Conservation (phyloP, 495 filamentous ascomycete species). For the Penicillium mononematosum region DNA sequence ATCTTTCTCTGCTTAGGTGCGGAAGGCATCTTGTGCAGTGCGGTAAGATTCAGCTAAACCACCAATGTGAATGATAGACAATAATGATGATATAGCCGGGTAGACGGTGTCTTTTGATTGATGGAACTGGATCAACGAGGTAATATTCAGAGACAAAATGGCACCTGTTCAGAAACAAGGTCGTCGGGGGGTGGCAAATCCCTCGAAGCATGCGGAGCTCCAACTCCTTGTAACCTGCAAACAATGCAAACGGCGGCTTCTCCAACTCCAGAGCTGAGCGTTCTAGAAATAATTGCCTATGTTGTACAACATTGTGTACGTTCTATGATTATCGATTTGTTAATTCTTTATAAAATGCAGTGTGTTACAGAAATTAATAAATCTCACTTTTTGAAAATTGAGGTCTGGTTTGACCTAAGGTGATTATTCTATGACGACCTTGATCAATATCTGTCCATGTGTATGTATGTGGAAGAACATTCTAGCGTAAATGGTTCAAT, state of each 20-base stretch:
- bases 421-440: neutral
- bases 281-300: neutral
- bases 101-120: neutral
- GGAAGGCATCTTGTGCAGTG: slow-evolving; percentile 61
- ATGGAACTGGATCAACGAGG: slow-evolving; percentile 3
- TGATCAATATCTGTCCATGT: neutral
- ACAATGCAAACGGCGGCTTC: slow-evolving; percentile 32
- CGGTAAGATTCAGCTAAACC: neutral
- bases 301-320: too few relatives aligned
- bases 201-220: slow-evolving; percentile 27
- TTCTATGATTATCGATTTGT: neutral
- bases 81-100: neutral
- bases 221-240: slow-evolving; percentile 21
- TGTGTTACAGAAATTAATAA: neutral
- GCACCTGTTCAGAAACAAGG: slow-evolving; percentile 8
- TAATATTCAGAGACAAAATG: slow-evolving; percentile 4
- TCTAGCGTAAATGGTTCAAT: neutral
- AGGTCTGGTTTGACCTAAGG: neutral
- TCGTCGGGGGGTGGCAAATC: slow-evolving; percentile 29
- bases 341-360: neutral
- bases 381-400: neutral
- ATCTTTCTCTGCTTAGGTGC: slow-evolving; percentile 95
- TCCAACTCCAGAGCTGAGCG: slow-evolving; percentile 5
- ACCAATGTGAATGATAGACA: neutral
- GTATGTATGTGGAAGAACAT: neutral